Percentiles rank a stretch among this genome's conserved stretches.
Conservation (phyloP, 2,329 filamentous ascomycete species). For the Leptographium procerum region DNA sequence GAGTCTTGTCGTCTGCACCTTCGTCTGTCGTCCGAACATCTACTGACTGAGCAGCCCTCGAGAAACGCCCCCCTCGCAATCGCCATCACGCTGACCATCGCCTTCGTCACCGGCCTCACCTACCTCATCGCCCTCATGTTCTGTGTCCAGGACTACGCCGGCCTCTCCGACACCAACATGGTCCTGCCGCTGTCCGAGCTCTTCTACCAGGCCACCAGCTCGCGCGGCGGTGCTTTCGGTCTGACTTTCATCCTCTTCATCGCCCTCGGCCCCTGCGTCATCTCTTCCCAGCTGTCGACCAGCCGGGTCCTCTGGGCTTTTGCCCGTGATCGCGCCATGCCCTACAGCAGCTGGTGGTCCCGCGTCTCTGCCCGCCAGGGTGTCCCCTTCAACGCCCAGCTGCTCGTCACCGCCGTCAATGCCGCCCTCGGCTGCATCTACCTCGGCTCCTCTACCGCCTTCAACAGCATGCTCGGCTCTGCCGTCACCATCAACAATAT, state of each 20-base stretch:
- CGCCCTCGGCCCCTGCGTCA: slow-evolving; percentile 27
- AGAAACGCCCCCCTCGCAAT: slow-evolving; percentile 26
- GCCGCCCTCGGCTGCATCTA: slow-evolving; percentile 15
- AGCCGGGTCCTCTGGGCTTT: slow-evolving; percentile 5
- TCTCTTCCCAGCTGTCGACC: slow-evolving; percentile 22
- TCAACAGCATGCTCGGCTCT: slow-evolving; percentile 12
- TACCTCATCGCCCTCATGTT: slow-evolving; percentile 41
- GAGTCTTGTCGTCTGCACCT: not conserved
- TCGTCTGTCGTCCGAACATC: not conserved
- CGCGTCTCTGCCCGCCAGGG: slow-evolving; percentile 22
- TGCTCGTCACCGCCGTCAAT: slow-evolving; percentile 21
- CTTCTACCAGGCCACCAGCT: slow-evolving; percentile 30
- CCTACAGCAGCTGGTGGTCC: slow-evolving; percentile 24
- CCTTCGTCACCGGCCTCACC: slow-evolving; percentile 33
- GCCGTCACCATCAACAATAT: slow-evolving; percentile 26
- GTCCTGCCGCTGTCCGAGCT: slow-evolving; percentile 32
- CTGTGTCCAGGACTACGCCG: slow-evolving; percentile 33
- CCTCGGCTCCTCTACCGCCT: slow-evolving; percentile 30
- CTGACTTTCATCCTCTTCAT: slow-evolving; percentile 29
- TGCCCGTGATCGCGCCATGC: slow-evolving; percentile 27
- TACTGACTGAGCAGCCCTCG: slow-evolving; percentile 16
- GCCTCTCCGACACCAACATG: slow-evolving; percentile 28
- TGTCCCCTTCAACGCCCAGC: slow-evolving; percentile 28
- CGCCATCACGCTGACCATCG: slow-evolving; percentile 15
- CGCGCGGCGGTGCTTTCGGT: slow-evolving; percentile 28